Evolutionary conservation across 2,329 filamentous ascomycete species (phyloP), one percentile per base, ranked within the genome.

Genomic region (Botryotinia convoluta): DNA sequence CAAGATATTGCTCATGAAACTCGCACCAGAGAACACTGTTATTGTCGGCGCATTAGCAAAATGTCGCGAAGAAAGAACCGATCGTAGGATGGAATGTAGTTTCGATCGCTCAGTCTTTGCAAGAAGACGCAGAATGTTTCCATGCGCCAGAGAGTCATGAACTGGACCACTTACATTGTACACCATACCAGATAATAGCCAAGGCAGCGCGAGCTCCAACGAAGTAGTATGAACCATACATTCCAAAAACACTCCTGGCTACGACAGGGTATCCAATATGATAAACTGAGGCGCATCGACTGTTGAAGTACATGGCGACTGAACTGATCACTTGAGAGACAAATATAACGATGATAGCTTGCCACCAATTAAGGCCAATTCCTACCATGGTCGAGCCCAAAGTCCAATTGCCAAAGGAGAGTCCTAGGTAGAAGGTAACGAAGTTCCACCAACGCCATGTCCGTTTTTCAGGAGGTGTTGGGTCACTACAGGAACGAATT

Each of bases 131-230:
- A 22, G 22, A 44, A 60, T 18, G 35, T 32, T 42, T 14, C 9
- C 7, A 39, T n/a, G 44, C 37, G 57, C 16, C 32, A 57, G 37
- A 14, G 6, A 45, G 12, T 20, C 37, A 29, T 32, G 18, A 32
- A 14, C 26, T n/a, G n/a, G 79, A 12, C 74, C 89, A 90, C 78
- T 88, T 88, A 74, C 87, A 88, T 76, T 92, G 89, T 59, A 92
- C 90, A 0, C 89, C 88, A 74, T 91, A 90, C 90, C 85, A 87
- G 77, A 86, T 85, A 75, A 86, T 82, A 37, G 84, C 84, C 39
- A 86, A 79, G 45, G 85, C 80, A 7, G 82, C 81, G 64, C 85
- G 81, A 35, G 83, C 81, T 10, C 85, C 80, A 51, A 86, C 78
- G 35, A 79, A 78, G 73, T 82, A 81, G 65, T 81, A 82, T 80